Base-by-base conservation (phyloP, 805 yeast species). In the Sporopachydermia lactativora region DNA sequence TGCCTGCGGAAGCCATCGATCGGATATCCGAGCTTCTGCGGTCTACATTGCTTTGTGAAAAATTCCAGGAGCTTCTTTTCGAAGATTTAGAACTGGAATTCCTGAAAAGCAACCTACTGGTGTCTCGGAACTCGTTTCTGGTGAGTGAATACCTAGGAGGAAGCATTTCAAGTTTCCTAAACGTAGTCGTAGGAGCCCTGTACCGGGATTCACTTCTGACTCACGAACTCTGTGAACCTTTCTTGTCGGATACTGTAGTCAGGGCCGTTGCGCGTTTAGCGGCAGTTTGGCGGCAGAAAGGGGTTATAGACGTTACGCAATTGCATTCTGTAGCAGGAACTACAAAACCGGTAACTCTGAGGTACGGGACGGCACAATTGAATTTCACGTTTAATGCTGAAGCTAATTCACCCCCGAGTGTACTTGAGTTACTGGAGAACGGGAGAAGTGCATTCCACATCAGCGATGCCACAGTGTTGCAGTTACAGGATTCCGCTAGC, bases 391-490 rank as follows among this genome's bases (percentile, higher is more conserved):
- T 70, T 55, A 73, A 81, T 11, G 66, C 75, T 3, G 57, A 66
- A 38, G 72, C 75, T 46, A 73, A 80, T 37, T 80, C 94, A 0
- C 80, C 94, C 4, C 97, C 97, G 2, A 78, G 92, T 0, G 61
- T 77, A 34, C 52, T 68, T 18, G 97, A 88, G 57, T 59, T 88
- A n/a, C 50, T 85, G 8, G 82, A 81, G 42, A 86, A 85, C 53
- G 85, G 84, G 13, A 74, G 73, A 41, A 64, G 68, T 39, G 81
- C 88, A 17, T 88, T 88, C 56, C 69, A 71, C n/a, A 70, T 77
- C 19, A 59, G 64, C 13, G 58, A 57, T 41, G 49, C 55, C 15
- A 52, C 54, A 36, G 55, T 60, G 8, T 49, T 69, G 15, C 58
- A 61, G 19, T 52, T 69, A 6, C 51, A 59, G 42, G 55, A 66